Percentiles rank a stretch among this genome's conserved stretches.
Conservation (phyloP, 805 yeast genomes). For the Kregervanrija pseudodelftensis region DNA sequence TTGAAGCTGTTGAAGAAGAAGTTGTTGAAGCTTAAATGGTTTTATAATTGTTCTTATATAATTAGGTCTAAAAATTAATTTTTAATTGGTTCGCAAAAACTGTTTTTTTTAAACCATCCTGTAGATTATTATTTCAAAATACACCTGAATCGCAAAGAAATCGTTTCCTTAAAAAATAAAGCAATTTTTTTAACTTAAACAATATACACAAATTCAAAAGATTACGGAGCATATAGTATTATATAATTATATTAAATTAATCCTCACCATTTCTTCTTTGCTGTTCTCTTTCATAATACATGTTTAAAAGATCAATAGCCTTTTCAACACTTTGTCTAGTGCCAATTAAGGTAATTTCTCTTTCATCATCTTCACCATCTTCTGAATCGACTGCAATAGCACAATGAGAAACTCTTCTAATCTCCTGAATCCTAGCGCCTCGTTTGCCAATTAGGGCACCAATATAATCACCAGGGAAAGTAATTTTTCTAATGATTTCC, state of each 20-base stretch:
- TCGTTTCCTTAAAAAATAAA: too few relatives aligned
- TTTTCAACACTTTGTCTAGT: constrained; percentile 45
- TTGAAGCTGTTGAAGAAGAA: constrained; percentile 28
- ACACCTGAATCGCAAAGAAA: too few relatives aligned
- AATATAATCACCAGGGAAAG: constrained; percentile 74
- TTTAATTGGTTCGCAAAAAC: too few relatives aligned
- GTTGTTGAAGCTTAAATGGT: constrained; percentile 26
- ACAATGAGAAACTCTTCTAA: constrained; percentile 72
- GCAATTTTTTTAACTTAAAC: too few relatives aligned
- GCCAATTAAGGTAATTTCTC: constrained; percentile 70
- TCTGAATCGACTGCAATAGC: constrained; percentile 67
- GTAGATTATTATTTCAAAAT: too few relatives aligned
- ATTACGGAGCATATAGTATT: too few relatives aligned
- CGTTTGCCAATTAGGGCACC: constrained; percentile 86
- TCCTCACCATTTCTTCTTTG: constrained; percentile 20
- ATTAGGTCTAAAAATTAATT: too few relatives aligned
- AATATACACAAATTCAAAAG: too few relatives aligned
- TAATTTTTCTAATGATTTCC: constrained; percentile 35
- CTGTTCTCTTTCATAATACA: constrained; percentile 52
- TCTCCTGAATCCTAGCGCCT: constrained; percentile 81
- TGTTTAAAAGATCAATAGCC: constrained; percentile 48
- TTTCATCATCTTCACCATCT: constrained; percentile 50
- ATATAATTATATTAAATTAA: background rate
- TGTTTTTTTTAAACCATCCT: too few relatives aligned
- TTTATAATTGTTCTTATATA: background rate